Conservation (phyloP, 352 stramenopile genomes). For the Phytopythium cucurbitacearum region DNA sequence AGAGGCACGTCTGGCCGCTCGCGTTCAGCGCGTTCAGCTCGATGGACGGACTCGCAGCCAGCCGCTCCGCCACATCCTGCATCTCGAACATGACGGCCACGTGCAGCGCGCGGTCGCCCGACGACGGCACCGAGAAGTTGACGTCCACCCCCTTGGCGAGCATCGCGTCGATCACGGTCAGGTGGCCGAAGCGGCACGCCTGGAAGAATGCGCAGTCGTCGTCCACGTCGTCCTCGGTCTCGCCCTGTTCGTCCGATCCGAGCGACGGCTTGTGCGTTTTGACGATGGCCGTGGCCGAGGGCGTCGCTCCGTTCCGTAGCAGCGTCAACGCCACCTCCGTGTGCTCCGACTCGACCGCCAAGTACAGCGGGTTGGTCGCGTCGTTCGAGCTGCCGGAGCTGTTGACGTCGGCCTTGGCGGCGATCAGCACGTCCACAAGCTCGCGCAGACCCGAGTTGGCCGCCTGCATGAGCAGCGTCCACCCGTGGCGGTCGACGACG, state of each 20-base stretch:
- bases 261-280: slow-evolving; percentile 32
- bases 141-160: slow-evolving; percentile 59
- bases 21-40: slow-evolving; percentile 68
- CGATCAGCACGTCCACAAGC: slow-evolving; percentile 51
- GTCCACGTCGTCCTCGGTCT: slow-evolving; percentile 36
- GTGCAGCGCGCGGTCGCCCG: slow-evolving; percentile 69
- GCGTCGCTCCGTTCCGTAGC: slow-evolving; percentile 62
- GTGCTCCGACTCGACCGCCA: slow-evolving; percentile 73
- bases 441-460: slow-evolving; percentile 65
- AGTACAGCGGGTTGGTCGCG: slow-evolving; percentile 56
- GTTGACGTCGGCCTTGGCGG: slow-evolving; percentile 57
- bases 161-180: slow-evolving; percentile 76
- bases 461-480: slow-evolving; percentile 85
- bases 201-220: slow-evolving; percentile 77
- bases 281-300: slow-evolving; percentile 64
- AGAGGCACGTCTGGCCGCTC: slow-evolving; percentile 73
- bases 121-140: slow-evolving; percentile 60
- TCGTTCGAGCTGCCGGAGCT: slow-evolving; percentile 40
- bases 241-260: slow-evolving; percentile 21
- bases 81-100: slow-evolving; percentile 84
- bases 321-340: slow-evolving; percentile 63
- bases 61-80: slow-evolving; percentile 70
- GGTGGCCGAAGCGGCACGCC: slow-evolving; percentile 63
- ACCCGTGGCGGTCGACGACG: slow-evolving; percentile 69
- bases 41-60: slow-evolving; percentile 44